A percentile compares a stretch with the other conserved stretches of the same genome.
These are phyloP conservation scores for Grosmannia clavigera DNA, from an alignment of 2,329 filamentous ascomycete species.

Conservation along the genomic window DNA sequence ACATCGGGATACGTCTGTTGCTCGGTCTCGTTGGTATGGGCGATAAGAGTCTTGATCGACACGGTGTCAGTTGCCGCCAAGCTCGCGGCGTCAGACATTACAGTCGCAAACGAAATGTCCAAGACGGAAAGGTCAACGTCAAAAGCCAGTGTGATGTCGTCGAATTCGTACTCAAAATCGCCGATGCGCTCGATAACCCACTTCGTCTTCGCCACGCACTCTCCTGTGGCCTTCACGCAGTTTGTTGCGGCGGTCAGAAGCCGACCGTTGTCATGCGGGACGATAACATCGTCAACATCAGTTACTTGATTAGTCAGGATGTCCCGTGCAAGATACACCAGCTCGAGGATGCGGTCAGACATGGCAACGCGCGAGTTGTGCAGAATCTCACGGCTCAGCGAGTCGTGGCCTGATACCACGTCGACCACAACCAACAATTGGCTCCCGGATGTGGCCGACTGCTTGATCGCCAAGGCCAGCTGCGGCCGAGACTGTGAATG, in stretches of 20 bases:
- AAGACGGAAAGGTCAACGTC: slow-evolving; percentile 47
- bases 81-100: neutral
- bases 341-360: slow-evolving; percentile 65
- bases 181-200: slow-evolving; percentile 77
- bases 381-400: slow-evolving; percentile 52
- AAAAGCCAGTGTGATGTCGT: slow-evolving; percentile 34
- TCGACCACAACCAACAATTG: slow-evolving; percentile 70
- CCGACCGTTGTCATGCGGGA: slow-evolving; percentile 65
- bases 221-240: slow-evolving; percentile 81
- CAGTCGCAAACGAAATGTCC: slow-evolving; percentile 16
- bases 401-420: slow-evolving; percentile 67
- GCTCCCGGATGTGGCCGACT: slow-evolving; percentile 71
- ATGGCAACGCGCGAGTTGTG: slow-evolving; percentile 60
- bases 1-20: neutral
- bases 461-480: slow-evolving; percentile 67
- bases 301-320: slow-evolving; percentile 58
- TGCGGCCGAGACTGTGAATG: slow-evolving; percentile 86
- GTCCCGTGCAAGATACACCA: slow-evolving; percentile 71
- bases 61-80: neutral
- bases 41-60: neutral
- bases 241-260: slow-evolving; percentile 69
- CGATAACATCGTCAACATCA: slow-evolving; percentile 65
- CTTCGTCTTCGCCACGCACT: slow-evolving; percentile 80
- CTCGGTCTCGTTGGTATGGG: neutral
- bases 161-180: slow-evolving; percentile 78